Conservation (phyloP, 1,284 basidiomycete genomes). For the Trichosporon asahii region DNA sequence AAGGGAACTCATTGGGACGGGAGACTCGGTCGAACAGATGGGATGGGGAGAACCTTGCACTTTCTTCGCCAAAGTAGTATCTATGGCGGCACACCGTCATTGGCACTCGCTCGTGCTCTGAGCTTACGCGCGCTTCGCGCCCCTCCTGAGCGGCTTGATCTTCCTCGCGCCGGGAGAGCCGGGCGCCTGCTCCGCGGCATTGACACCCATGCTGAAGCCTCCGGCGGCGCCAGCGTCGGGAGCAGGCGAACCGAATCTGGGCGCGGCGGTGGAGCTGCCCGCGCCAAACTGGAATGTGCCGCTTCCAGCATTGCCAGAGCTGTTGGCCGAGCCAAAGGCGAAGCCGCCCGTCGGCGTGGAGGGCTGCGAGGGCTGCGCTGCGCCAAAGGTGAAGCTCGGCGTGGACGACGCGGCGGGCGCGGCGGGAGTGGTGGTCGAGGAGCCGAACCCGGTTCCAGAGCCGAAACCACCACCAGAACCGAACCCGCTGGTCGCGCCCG, state of each 20-base stretch:
- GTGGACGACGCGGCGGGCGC: not conserved
- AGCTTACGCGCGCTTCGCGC: conserved; percentile 12
- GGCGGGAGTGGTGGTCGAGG: not conserved
- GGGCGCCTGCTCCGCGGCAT: conserved; percentile 17
- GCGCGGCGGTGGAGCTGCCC: not conserved
- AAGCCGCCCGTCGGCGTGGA: conserved; percentile 1
- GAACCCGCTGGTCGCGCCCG: not conserved
- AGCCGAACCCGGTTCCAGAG: not conserved
- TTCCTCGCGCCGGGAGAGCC: conserved; percentile 31
- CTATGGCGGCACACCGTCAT: too few relatives aligned
- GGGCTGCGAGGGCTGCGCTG: conserved; percentile 2
- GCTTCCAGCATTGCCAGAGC: not conserved
- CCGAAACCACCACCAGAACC: not conserved
- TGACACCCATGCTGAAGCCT: conserved; percentile 20
- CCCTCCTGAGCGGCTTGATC: conserved; percentile 36
- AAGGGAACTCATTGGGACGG: not conserved
- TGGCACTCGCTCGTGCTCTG: not conserved
- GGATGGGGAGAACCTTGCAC: not conserved
- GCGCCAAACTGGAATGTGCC: conserved; percentile 12
- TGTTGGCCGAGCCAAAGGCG: conserved; percentile 3
- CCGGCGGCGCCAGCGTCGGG: conserved; percentile 3
- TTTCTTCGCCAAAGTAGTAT: too few relatives aligned
- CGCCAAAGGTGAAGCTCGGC: conserved; percentile 9
- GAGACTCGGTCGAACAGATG: not conserved
- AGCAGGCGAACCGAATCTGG: not conserved